Base-by-base conservation (phyloP, 441 rosid genomes). In the Populus hybrid region DNA sequence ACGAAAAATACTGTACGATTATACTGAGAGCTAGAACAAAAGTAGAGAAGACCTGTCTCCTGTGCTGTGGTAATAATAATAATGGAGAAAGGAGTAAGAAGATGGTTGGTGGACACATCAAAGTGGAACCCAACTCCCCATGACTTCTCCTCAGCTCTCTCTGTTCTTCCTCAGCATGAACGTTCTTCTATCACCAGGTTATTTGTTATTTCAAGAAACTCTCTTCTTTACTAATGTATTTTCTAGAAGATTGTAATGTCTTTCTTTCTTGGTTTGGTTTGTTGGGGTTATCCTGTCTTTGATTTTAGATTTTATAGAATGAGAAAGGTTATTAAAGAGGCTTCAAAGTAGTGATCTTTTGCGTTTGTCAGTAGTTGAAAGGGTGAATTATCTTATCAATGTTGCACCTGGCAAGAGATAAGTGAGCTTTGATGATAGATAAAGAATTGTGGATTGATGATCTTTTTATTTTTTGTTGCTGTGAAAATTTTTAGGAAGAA, bases 21-120 rank as follows among this genome's bases (percentile, higher is more conserved):
- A 14, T 40, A 40, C 46, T 10, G 46, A 40, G 46, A 40, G 46
- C 46, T 40, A 40, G 10, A 40, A 21, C 12, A 61, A 61, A 75
- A 65, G 23, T 35, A 12, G n/a, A 8, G 40, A 24, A 50, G 8
- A 9, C n/a, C 35, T 67, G 32, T 26, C 69, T 11, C 16, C 69
- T 67, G 70, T 32, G n/a, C 32, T 12, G 35, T 67, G 28, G 70
- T 67, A 8, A 26, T 32, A 67, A 5, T 24, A 68, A 28, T 50
- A 50, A 89, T 91, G 93, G 93, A 89, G 84, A 83, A 79, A 73
- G 90, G 88, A 12, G 89, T 87, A 18, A 70, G 74, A 70, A 86
- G 93, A 83, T 90, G 91, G 93, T 35, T 81, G 12, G 89, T 90
- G 46, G 91, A 91, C 85, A 83, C 88, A 42, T 86, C 93, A 57